Base-by-base conservation (phyloP, 2,329 filamentous ascomycete species). In the Xylariaceae sp. region DNA sequence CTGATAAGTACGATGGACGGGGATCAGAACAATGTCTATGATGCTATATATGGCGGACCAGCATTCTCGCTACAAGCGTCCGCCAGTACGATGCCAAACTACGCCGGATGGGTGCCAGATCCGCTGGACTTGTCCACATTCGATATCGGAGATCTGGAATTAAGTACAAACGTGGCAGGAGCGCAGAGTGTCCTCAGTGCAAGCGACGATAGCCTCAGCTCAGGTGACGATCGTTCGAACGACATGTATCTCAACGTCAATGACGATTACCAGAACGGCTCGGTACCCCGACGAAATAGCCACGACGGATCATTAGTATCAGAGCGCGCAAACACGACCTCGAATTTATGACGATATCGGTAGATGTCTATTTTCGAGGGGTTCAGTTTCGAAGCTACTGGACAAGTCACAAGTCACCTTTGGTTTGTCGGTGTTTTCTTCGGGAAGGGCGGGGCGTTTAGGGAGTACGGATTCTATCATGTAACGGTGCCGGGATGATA, bases 11-110 rank as follows among this genome's bases (percentile, higher is more conserved):
- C 86, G 27, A 84, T 95, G 68, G 90, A 95, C 63, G 85, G 85
- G 37, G 89, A 89, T 0, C 80, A 86, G 60, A 83, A 85, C 51
- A 95, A 92, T 66, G 86, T 95, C n/a, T 94, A 89, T 70, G 86
- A 90, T 66, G 86, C 85, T 41, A 89, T 90, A 53, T 91, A 91
- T 62, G 88, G 87, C 39, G 87, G 87, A 0, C 78, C 80, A 7
- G 76, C 76, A 45, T 71, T 74, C 58, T 73, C 72, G 3, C 68
- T 78, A 35, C 73, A 77, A 27, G 71, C 77, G 8, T 71, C 77
- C 19, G 66, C 74, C 0, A 73, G 71, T n/a, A 63, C 70, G 1
- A 68, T 72, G 30, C 64, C 68, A 11, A 66, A 66, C 47, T 65
- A 69, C 39, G 70, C 68, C 26, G 73, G 74, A 50, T 84, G 80